phyloP scores from a whole-genome alignment of 2,329 filamentous ascomycete species.

The Penicillium sp. region DNA sequence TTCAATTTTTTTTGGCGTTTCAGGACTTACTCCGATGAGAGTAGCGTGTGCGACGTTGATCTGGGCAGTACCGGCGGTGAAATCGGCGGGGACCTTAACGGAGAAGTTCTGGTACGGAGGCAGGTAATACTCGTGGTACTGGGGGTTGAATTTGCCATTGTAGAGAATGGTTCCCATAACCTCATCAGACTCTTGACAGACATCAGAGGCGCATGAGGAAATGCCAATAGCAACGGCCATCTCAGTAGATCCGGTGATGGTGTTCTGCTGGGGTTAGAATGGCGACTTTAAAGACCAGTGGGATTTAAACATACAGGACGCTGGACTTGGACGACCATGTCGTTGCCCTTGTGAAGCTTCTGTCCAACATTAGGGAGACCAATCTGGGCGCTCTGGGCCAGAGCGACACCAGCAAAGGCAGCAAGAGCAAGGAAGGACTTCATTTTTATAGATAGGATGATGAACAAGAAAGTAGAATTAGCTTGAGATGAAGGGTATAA shows the following conservation, averaged over 20 bases:
- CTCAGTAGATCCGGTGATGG: conserved; percentile 26
- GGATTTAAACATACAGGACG: conserved; percentile 24
- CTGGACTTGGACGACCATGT: conserved; percentile 29
- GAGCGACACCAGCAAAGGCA: conserved; percentile 20
- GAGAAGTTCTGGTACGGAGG: conserved; percentile 34
- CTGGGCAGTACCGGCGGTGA: conserved; percentile 16
- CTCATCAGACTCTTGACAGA: conserved; percentile 20
- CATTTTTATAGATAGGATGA: conserved; percentile 19
- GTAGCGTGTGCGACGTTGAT: conserved; percentile 30
- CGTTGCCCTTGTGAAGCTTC: conserved; percentile 18
- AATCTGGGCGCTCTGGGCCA: conserved; percentile 29
- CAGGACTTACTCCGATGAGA: conserved; percentile 29
- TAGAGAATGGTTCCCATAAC: conserved; percentile 28
- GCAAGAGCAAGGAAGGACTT: conserved; percentile 19
- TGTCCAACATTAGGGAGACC: conserved; percentile 22
- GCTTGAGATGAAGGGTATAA: neutral
- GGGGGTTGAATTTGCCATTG: conserved; percentile 27
- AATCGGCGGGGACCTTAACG: conserved; percentile 22
- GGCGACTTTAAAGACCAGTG: neutral
- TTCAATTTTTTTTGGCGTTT: neutral
- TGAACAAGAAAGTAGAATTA: neutral
- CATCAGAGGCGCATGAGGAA: conserved; percentile 19
- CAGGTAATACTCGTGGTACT: conserved; percentile 21
- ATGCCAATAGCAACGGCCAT: conserved; percentile 32
- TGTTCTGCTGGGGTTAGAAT: conserved; percentile 18